Evolutionary conservation across 2,329 filamentous ascomycete genomes (phyloP).

Genomic region (Sporothrix protearum): DNA sequence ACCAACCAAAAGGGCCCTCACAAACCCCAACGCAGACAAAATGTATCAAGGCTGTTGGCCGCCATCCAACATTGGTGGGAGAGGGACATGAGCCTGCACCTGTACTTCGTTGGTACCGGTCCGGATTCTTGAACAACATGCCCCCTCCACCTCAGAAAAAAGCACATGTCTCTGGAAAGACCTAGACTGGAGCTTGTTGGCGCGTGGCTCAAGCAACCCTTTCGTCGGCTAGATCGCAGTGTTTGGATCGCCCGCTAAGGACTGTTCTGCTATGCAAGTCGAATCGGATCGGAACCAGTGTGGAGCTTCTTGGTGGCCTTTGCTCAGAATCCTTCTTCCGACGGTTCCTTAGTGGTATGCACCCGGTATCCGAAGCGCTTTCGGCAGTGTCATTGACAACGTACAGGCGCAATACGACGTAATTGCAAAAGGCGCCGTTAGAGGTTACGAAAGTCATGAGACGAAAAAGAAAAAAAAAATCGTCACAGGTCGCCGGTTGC

Average conservation of each 20-base stretch:
- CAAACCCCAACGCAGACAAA: neutral
- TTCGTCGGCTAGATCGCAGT: conserved; percentile 13
- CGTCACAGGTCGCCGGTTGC: neutral
- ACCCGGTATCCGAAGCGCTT: conserved; percentile 17
- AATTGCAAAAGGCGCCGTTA: neutral
- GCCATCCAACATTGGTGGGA: neutral
- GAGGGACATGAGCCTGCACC: neutral
- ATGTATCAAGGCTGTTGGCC: neutral
- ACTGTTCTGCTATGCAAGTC: neutral
- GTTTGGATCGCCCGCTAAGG: conserved; percentile 11
- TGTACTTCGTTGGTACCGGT: neutral
- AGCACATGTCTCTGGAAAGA: neutral
- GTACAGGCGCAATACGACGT: neutral
- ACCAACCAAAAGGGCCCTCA: neutral
- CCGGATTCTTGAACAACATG: conserved; percentile 1
- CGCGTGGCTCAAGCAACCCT: conserved; percentile 1
- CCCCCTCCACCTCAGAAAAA: neutral
- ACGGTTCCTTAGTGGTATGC: neutral
- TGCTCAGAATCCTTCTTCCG: conserved; percentile 1
- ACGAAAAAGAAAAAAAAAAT: neutral
- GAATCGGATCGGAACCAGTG: conserved; percentile 9
- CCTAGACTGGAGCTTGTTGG: neutral
- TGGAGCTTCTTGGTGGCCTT: neutral
- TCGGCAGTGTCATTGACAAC: conserved; percentile 4
- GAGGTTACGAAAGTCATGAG: neutral